A percentile compares a stretch with the other conserved stretches of the same genome.
phyloP scores from a whole-genome alignment of 140 eudicot species.

The Senecio squalidus region DNA sequence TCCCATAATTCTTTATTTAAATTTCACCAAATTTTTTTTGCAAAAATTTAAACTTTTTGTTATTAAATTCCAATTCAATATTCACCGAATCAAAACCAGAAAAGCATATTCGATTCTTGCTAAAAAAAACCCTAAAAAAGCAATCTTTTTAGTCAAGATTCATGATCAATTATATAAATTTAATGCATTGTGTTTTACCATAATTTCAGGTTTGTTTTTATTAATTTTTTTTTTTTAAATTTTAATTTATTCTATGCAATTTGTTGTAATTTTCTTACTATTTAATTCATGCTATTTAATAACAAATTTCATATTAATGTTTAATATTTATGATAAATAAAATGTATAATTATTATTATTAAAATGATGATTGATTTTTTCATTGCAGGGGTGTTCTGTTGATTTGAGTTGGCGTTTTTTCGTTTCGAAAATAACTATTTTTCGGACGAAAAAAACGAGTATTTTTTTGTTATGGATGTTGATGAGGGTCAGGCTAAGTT shows the following conservation, averaged over 20 bases:
- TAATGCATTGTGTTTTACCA: conserved; percentile 22
- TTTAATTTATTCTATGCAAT: neutral
- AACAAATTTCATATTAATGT: neutral
- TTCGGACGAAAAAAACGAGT: too few species aligned
- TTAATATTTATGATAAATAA: too few species aligned
- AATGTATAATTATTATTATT: too few species aligned
- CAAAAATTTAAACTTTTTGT: conserved; percentile 1
- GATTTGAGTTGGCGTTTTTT: conserved; percentile 6
- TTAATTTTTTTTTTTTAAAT: neutral
- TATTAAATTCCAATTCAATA: conserved; percentile 2
- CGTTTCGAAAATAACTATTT: conserved; percentile 1
- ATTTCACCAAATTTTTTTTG: neutral
- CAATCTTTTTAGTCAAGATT: conserved; percentile 11
- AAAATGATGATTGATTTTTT: too few species aligned
- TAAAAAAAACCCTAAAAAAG: conserved; percentile 19
- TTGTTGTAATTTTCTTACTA: neutral
- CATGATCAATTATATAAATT: conserved; percentile 17
- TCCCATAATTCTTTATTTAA: neutral
- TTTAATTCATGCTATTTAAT: neutral
- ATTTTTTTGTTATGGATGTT: conserved; percentile 32
- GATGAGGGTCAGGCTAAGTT: conserved; percentile 43
- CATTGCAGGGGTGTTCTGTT: conserved; percentile 14
- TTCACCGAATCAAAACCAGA: neutral
- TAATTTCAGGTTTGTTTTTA: conserved; percentile 18
- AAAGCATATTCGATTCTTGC: conserved; percentile 9